Evolutionary conservation across 306 rosid genomes (phyloP), one percentile per base, ranked within the genome.

Genomic region (Astragalus glycyphyllos): DNA sequence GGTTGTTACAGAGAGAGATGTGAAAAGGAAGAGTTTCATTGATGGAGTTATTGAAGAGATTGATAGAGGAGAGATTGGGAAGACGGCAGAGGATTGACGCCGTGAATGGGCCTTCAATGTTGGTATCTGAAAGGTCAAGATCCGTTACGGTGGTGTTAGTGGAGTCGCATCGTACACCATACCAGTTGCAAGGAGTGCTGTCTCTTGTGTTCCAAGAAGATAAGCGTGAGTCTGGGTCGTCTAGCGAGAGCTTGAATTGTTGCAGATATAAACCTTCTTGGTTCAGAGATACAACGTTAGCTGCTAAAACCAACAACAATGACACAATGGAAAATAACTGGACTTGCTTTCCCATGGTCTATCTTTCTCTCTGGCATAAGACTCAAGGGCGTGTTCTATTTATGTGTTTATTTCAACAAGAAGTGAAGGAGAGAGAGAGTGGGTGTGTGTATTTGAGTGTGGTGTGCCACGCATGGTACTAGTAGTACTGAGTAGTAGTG

Each of bases 21-120:
- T 82, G 73, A 0, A 26, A 15, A 0, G 97, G 87, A 14, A 94
- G 88, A 0, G 89, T 80, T 44, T 85, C 64, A 80, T 89, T 86
- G 38, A 94, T 79, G 82, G 92, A 89, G 89, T 94, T 94, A 75
- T 91, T 89, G 87, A 9, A 87, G 77, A 94, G 68, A 23, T 82
- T 80, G 2, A 94, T 3, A 73, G 53, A 87, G 38, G 82, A 20
- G 40, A 94, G 95, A 70, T 74, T 79, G 0, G 69, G 68, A 61
- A 94, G 91, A 35, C 80, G 85, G 75, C 99, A 94, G 74, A 94
- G 86, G 44, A 65, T 66, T 37, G 81, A 47, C 1, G 78, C 56
- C 0, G 89, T 84, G 54, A 94, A 86, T 10, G 91, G 84, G 7
- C 97, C 95, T 5, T 71, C 79, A 17, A 94, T 58, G 79, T 85